Evolutionary conservation across 75 land plant genomes (phyloP), one percentile per base, ranked within the genome.

Genomic region (Azolla pinnata): DNA sequence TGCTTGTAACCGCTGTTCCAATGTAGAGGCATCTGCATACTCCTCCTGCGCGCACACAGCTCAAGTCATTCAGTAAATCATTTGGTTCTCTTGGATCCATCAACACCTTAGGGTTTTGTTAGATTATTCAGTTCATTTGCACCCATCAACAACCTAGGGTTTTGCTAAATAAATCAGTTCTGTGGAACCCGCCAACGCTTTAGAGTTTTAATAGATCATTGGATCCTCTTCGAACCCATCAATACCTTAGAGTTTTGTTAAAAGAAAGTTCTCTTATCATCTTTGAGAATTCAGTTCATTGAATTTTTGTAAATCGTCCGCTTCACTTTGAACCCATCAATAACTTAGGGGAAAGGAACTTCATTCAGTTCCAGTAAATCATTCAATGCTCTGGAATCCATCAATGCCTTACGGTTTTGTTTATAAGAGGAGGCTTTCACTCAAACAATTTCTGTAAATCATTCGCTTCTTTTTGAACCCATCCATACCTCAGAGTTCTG

Each of bases 1-100:
- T 47, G 10, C 20, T 55, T 69, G 74, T 46, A 85, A 65, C 20
- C 93, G 83, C 19, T 60, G 62, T 67, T 88, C 89, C 68, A 88
- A 59, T 3, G 88, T 88, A 21, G 32, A 59, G 47, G 65, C 26
- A 48, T 88, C 79, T 60, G 73, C 51, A 65, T 88, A 88, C 26
- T 88, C 85, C 61, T 88, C 93, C 93, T 88, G 64, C 42, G 51
- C 20, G 26, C 7, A 60, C 34, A 10, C 2, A 47, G 50, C 19
- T 3, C 50, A 47, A 16, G 18, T 3, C 10, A 47, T 12, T 18
- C 20, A 9, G 3, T 47, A 47, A 47, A 7, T 38, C 10, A 38
- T 14, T 14, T 14, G 14, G 42, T 38, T 38, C 42, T 38, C 14
- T 7, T 14, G 42, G 10, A 38, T 14, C 10, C 42, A 38, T 7